These are phyloP conservation scores for Pichia deserticola DNA, from an alignment of 805 yeast genomes.

Conservation along the genomic window DNA sequence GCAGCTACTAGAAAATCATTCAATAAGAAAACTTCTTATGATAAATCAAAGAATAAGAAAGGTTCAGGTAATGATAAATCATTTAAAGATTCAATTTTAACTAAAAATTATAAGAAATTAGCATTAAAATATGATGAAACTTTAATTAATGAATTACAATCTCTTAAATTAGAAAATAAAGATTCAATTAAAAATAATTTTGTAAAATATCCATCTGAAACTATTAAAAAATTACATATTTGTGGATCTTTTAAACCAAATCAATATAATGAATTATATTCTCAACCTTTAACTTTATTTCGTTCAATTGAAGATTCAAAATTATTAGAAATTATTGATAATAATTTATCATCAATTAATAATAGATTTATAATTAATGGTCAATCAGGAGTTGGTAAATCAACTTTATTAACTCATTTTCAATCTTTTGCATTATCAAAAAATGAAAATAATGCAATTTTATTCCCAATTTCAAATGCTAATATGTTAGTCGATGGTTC, in stretches of 20 bases:
- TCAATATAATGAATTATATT: slow-evolving; percentile 63
- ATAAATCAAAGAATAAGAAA: slow-evolving; percentile 22
- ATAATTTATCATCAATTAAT: slow-evolving; percentile 29
- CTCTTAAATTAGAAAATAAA: slow-evolving; percentile 9
- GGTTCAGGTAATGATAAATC: slow-evolving; percentile 28
- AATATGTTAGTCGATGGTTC: slow-evolving; percentile 63
- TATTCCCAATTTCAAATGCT: slow-evolving; percentile 61
- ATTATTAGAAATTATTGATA: slow-evolving; percentile 33
- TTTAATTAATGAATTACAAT: slow-evolving; percentile 15
- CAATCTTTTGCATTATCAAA: slow-evolving; percentile 43
- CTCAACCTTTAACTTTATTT: slow-evolving; percentile 51
- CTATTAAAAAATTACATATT: slow-evolving; percentile 37
- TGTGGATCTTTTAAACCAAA: slow-evolving; percentile 60
- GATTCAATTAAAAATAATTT: slow-evolving; percentile 24
- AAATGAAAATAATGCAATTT: slow-evolving; percentile 27
- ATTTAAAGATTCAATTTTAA: slow-evolving; percentile 20
- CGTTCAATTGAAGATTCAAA: slow-evolving; percentile 40
- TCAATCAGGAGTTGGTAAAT: slow-evolving; percentile 72
- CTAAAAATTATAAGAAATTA: slow-evolving; percentile 18
- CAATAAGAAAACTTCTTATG: slow-evolving; percentile 20
- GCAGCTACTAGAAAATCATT: slow-evolving; percentile 25
- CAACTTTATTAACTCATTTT: slow-evolving; percentile 62
- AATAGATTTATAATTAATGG: slow-evolving; percentile 59
- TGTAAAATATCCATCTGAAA: slow-evolving; percentile 34
- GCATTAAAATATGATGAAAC: slow-evolving; percentile 15